Evolutionary conservation across 371 early-diverging fungal species (phyloP), one percentile per base, ranked within the genome.

Genomic region (Mucor irregularis): DNA sequence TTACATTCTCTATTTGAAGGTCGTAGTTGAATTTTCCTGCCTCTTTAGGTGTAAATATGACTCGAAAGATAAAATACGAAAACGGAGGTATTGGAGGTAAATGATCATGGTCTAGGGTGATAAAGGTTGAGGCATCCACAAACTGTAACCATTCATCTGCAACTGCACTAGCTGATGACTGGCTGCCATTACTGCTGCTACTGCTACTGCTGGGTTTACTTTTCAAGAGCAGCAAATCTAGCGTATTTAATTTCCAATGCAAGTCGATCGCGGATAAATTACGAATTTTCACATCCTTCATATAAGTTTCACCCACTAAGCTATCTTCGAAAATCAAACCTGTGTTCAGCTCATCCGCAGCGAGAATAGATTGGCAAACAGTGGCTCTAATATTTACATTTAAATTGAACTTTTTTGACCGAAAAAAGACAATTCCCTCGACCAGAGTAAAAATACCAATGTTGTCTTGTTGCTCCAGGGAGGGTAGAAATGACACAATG

Each of bases 281-380:
- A 78, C 83, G 84, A 24, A 95, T 78, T 0, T 89, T 87, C 55
- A 95, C 87, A 49, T 90, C 88, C 40, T 87, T 89, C 70, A 90
- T 87, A 61, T 92, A 93, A 6, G 85, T 84, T 25, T 81, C 85
- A 7, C 92, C 92, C 9, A 84, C 80, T 4, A 93, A 81, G 58
- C 94, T 90, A 64, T 94, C 93, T 49, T 94, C 93, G 70, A 96
- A 90, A 25, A 82, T 82, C 22, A 95, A 75, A 13, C 93, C 94
- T 9, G 85, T 88, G 21, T 89, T 90, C 4, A 87, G 79, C 56
- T 92, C 84, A 51, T 94, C 92, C 43, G 87, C 84, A 69, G 88
- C 87, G 16, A 95, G 73, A n/a, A 93, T 83, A 5, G 92, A 90
- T 5, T 81, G 74, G 67, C 95, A 93, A 11, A 88, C 85, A 0